Percentiles rank a stretch among this genome's conserved stretches.
These are phyloP conservation scores for Puccinia novopanici DNA, from an alignment of 1,284 basidiomycete species.

Conservation along the genomic window DNA sequence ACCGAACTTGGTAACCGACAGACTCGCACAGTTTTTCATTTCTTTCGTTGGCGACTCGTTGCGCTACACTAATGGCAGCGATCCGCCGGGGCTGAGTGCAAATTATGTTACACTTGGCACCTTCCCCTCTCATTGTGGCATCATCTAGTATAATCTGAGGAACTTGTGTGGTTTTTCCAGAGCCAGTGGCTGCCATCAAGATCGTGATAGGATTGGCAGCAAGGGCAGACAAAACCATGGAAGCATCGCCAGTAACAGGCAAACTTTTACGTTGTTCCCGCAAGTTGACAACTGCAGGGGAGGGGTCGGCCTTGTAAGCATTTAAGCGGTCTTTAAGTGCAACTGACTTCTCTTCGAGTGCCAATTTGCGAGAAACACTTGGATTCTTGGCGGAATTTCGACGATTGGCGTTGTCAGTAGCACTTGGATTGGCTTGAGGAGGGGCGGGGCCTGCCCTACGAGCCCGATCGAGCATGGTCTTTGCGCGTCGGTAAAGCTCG, in stretches of 20 bases:
- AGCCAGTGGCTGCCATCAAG: conserved; percentile 91
- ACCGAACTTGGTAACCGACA: conserved; percentile 90
- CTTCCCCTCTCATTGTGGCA: conserved; percentile 74
- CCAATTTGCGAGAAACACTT: conserved; percentile 7
- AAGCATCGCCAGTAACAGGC: conserved; percentile 53
- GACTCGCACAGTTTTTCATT: conserved; percentile 72
- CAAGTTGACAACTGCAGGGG: conserved; percentile 28
- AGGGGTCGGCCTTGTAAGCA: background rate
- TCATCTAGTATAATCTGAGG: conserved; percentile 90
- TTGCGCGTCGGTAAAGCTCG: conserved; percentile 62
- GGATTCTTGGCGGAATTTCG: background rate
- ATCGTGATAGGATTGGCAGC: conserved; percentile 81
- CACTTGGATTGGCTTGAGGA: conserved; percentile 67
- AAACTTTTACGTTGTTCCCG: conserved; percentile 48
- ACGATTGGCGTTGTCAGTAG: conserved; percentile 58
- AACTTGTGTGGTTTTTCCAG: conserved; percentile 93
- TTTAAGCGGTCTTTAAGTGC: conserved; percentile 16
- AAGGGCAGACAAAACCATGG: conserved; percentile 68
- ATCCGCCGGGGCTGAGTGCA: conserved; percentile 92
- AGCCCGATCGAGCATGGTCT: conserved; percentile 55
- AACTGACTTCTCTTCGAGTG: conserved; percentile 32
- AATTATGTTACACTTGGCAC: conserved; percentile 83
- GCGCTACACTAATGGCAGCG: conserved; percentile 88
- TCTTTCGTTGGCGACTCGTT: conserved; percentile 87
- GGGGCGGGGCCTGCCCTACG: conserved; percentile 69